Conservation (phyloP, 257 asterid species). For the Jaltomata sinuosa region DNA sequence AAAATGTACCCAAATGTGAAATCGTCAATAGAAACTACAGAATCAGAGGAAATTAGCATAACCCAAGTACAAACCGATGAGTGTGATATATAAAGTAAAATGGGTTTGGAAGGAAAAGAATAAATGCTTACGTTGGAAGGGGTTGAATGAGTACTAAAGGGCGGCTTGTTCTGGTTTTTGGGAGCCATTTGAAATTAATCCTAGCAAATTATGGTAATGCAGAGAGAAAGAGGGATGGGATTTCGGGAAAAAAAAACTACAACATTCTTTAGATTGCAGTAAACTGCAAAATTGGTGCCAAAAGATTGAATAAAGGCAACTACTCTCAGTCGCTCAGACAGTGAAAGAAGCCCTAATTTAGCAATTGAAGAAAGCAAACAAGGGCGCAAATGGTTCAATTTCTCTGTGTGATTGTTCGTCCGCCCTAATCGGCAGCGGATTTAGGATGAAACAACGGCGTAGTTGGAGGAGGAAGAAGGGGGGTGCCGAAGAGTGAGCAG, state of each 20-base stretch:
- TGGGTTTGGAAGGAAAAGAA: not conserved
- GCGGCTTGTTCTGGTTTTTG: conserved; percentile 30
- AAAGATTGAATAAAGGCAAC: not conserved
- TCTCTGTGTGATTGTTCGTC: not conserved
- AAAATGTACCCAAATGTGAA: not conserved
- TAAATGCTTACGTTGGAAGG: conserved; percentile 23
- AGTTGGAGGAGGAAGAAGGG: not conserved
- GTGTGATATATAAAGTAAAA: not conserved
- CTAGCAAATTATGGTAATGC: not conserved
- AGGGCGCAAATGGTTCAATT: not conserved
- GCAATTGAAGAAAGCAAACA: not conserved
- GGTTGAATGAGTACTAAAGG: conserved; percentile 15
- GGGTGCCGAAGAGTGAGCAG: not conserved
- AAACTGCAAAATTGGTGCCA: not conserved
- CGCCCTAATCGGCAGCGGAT: not conserved
- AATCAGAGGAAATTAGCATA: not conserved
- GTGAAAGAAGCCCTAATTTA: too few species aligned
- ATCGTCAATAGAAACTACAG: not conserved
- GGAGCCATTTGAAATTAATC: conserved; percentile 26
- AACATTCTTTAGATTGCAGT: not conserved
- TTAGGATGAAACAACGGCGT: not conserved
- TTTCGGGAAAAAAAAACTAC: not conserved
- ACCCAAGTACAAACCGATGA: not conserved
- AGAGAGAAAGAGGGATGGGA: not conserved
- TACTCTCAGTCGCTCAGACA: too few species aligned